phyloP scores from a whole-genome alignment of 1,284 basidiomycete genomes.

The Trichosporon asahii region DNA sequence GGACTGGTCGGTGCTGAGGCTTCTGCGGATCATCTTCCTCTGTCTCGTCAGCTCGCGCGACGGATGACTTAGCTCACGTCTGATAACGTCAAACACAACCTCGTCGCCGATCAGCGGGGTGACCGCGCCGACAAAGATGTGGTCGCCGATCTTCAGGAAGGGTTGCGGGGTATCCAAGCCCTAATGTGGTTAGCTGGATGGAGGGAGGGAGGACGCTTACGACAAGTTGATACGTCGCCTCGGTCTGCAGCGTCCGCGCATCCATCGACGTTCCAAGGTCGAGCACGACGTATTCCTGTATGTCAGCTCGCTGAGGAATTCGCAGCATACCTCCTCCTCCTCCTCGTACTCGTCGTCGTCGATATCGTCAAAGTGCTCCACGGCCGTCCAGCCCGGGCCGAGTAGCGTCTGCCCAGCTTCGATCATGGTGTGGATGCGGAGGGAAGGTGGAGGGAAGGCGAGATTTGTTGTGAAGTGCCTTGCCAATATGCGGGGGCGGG shows the following conservation, averaged over 20 bases:
- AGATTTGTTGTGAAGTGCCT: slow-evolving; percentile 6
- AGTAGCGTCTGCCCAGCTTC: slow-evolving; percentile 29
- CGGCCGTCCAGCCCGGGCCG: slow-evolving; percentile 41
- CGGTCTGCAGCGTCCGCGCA: slow-evolving; percentile 33
- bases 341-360: slow-evolving; percentile 38
- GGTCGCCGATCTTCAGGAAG: slow-evolving; percentile 48
- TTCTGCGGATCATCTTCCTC: slow-evolving; percentile 35
- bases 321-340: slow-evolving; percentile 40
- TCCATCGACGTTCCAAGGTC: slow-evolving; percentile 44
- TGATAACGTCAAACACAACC: slow-evolving; percentile 40
- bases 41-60: slow-evolving; percentile 12
- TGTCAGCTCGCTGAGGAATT: not conserved
- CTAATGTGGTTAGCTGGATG: slow-evolving; percentile 24
- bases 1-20: slow-evolving; percentile 35
- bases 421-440: slow-evolving; percentile 1
- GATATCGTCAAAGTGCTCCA: slow-evolving; percentile 42
- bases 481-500: not conserved
- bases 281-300: slow-evolving; percentile 38
- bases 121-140: slow-evolving; percentile 43
- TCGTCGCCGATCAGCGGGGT: slow-evolving; percentile 47
- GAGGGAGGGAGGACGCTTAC: slow-evolving; percentile 25
- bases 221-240: slow-evolving; percentile 44
- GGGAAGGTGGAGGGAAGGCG: not conserved
- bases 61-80: slow-evolving; percentile 30
- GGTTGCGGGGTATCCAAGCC: slow-evolving; percentile 49